Percentiles rank a stretch among this genome's conserved stretches.
These are phyloP conservation scores for Cadophora gregata DNA, from an alignment of 2,329 filamentous ascomycete species.

Conservation along the genomic window DNA sequence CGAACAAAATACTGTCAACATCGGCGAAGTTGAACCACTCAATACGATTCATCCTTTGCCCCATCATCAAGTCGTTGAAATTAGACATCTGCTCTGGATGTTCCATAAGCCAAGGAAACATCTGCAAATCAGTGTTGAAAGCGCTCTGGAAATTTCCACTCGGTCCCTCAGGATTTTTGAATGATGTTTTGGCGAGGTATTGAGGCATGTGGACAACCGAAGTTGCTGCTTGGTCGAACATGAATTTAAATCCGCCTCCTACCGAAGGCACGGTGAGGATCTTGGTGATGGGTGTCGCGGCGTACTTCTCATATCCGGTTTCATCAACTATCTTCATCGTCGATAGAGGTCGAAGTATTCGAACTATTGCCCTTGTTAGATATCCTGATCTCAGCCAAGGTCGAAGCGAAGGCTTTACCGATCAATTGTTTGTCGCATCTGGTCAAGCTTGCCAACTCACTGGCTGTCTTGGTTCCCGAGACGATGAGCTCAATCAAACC, in stretches of 20 bases:
- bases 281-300: slow-evolving; percentile 3
- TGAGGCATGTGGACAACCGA: slow-evolving; percentile 5
- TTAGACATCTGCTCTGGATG: slow-evolving; percentile 25
- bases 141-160: slow-evolving; percentile 23
- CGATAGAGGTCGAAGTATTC: neutral
- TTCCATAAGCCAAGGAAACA: slow-evolving; percentile 28
- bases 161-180: neutral
- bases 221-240: slow-evolving; percentile 25
- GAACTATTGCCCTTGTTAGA: neutral
- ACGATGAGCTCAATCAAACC: neutral
- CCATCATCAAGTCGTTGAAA: slow-evolving; percentile 30
- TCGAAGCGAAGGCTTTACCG: neutral
- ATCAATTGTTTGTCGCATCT: neutral
- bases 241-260: slow-evolving; percentile 24
- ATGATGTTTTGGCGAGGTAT: neutral
- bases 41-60: slow-evolving; percentile 21
- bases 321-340: neutral
- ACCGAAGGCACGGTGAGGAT: slow-evolving; percentile 18
- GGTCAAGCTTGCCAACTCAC: neutral
- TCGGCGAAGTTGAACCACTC: slow-evolving; percentile 26
- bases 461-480: neutral
- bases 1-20: slow-evolving; percentile 18
- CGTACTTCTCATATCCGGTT: neutral
- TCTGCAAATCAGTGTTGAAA: slow-evolving; percentile 24
- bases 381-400: neutral